phyloP scores from a whole-genome alignment of 169 alveolate genomes.

The Plasmodium sp. region DNA sequence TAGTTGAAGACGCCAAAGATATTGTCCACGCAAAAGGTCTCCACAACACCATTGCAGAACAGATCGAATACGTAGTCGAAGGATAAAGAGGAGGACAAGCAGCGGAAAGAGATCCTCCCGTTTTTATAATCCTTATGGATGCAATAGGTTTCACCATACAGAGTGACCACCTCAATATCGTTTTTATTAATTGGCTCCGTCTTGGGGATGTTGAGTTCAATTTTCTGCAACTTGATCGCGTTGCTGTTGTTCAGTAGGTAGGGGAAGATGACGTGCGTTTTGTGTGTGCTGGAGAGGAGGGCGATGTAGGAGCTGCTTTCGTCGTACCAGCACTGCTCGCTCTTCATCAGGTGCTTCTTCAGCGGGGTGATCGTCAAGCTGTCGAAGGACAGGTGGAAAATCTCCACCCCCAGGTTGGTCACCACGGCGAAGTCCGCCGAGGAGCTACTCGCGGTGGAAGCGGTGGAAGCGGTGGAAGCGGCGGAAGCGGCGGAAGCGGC shows the following conservation, averaged over 20 bases:
- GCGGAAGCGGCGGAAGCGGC: background rate
- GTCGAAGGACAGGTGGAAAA: slow-evolving; percentile 47
- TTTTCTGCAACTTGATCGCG: slow-evolving; percentile 41
- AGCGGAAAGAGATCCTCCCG: slow-evolving; percentile 67
- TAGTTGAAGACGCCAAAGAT: slow-evolving; percentile 39
- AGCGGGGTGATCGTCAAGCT: slow-evolving; percentile 28
- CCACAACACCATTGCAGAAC: slow-evolving; percentile 21
- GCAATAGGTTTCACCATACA: slow-evolving; percentile 59
- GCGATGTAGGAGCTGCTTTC: slow-evolving; percentile 59
- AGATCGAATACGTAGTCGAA: slow-evolving; percentile 68
- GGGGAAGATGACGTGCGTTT: slow-evolving; percentile 35
- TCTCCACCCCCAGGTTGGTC: slow-evolving; percentile 30
- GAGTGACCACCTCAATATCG: slow-evolving; percentile 41
- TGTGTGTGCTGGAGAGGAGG: slow-evolving; percentile 26
- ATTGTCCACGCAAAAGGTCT: slow-evolving; percentile 16
- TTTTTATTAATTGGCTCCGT: slow-evolving; percentile 18
- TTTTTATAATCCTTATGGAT: slow-evolving; percentile 57
- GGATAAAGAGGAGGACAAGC: slow-evolving; percentile 48
- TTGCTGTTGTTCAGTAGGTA: slow-evolving; percentile 52
- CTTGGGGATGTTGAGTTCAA: slow-evolving; percentile 26
- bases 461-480: background rate
- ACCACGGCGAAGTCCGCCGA: slow-evolving; percentile 47
- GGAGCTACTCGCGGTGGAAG: background rate
- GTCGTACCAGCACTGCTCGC: slow-evolving; percentile 43
- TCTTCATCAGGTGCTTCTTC: slow-evolving; percentile 40